Conservation (phyloP, 2,329 filamentous ascomycete genomes). For the Venturia effusa region DNA sequence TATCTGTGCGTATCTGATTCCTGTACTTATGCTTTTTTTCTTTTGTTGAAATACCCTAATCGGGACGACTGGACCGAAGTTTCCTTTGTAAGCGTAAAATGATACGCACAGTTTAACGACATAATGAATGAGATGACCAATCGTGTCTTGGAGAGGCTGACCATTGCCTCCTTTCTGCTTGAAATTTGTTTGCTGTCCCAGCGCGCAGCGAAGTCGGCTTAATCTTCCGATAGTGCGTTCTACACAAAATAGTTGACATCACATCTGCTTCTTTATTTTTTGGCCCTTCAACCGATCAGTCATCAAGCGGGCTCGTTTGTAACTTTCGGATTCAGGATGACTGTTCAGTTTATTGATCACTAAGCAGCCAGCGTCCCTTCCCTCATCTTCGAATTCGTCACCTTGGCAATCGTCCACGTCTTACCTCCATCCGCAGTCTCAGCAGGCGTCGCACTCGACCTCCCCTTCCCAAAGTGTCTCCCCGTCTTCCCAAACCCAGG, state of each 20-base stretch:
- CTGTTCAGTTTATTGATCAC: neutral
- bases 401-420: neutral
- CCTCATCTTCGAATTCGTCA: neutral
- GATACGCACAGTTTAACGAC: neutral
- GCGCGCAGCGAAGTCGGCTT: no score
- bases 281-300: no score
- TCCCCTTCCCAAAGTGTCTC: neutral
- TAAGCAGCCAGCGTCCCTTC: neutral
- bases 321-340: no score
- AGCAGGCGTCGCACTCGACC: neutral
- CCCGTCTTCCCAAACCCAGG: neutral
- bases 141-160: no score
- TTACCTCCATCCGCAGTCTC: neutral
- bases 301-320: no score
- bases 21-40: neutral
- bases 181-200: no score
- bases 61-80: neutral
- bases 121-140: neutral
- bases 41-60: neutral
- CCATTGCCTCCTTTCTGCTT: no score
- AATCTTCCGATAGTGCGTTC: no score
- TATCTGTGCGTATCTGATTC: neutral
- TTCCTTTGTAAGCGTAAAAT: neutral
- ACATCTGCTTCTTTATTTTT: no score
- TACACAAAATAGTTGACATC: no score